Evolutionary conservation across 2,329 filamentous ascomycete genomes (phyloP).

Genomic region (Cordyceps pruinosa): DNA sequence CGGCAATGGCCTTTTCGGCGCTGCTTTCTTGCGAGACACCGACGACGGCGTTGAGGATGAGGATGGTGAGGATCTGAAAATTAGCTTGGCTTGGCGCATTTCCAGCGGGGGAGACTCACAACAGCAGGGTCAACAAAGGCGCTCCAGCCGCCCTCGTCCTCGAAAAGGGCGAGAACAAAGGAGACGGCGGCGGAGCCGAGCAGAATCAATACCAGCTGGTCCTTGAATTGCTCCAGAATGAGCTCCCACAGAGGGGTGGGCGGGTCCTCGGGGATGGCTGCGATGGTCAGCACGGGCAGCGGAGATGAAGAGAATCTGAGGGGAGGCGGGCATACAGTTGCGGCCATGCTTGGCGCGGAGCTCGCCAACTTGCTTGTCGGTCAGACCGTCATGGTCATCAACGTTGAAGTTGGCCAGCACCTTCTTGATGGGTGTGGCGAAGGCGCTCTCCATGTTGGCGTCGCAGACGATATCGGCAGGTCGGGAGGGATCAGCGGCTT

Average conservation of each 20-base stretch:
- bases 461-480: constrained; percentile 15
- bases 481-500: background rate
- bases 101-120: constrained; percentile 48
- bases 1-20: constrained; percentile 96
- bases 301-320: background rate
- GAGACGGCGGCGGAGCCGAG: constrained; percentile 89
- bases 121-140: constrained; percentile 95
- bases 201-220: constrained; percentile 93
- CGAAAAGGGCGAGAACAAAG: constrained; percentile 86
- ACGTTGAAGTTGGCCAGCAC: constrained; percentile 55
- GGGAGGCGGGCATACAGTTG: constrained; percentile 47
- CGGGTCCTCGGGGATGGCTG: constrained; percentile 73
- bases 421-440: constrained; percentile 48
- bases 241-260: constrained; percentile 95
- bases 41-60: constrained; percentile 93
- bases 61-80: constrained; percentile 81
- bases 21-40: constrained; percentile 98
- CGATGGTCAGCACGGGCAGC: constrained; percentile 9
- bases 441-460: constrained; percentile 55
- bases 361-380: constrained; percentile 49
- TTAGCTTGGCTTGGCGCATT: constrained; percentile 1
- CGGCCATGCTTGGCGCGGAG: constrained; percentile 54
- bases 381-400: constrained; percentile 48
- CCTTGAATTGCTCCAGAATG: constrained; percentile 97
- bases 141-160: constrained; percentile 89